Evolutionary conservation across 2,329 filamentous ascomycete species (phyloP).

Genomic region (Phialocephala sp.): DNA sequence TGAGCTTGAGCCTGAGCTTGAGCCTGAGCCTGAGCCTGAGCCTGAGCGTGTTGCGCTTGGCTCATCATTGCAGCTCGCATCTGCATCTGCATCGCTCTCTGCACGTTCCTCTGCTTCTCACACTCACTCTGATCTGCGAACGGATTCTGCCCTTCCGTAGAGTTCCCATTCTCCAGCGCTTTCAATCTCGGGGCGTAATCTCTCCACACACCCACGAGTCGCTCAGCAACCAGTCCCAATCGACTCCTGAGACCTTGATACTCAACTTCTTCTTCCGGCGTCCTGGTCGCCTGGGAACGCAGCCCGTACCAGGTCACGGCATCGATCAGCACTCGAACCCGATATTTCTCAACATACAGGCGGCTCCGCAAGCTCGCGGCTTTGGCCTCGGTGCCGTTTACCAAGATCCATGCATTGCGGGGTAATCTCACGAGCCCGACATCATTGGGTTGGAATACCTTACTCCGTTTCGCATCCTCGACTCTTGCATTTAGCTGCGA

Average conservation of each 20-base stretch:
- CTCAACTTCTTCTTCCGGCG: slow-evolving; percentile 19
- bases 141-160: not conserved
- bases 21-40: not conserved
- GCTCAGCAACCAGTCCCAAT: slow-evolving; percentile 28
- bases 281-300: not conserved
- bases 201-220: slow-evolving; percentile 26
- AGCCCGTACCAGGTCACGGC: slow-evolving; percentile 23
- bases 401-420: slow-evolving; percentile 21
- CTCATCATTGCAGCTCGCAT: not conserved
- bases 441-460: slow-evolving; percentile 29
- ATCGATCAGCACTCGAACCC: slow-evolving; percentile 29
- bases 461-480: slow-evolving; percentile 21
- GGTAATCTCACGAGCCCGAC: slow-evolving; percentile 27
- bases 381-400: slow-evolving; percentile 19
- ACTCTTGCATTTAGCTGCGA: slow-evolving; percentile 15
- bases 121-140: not conserved
- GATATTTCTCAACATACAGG: slow-evolving; percentile 30
- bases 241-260: slow-evolving; percentile 15
- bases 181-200: slow-evolving; percentile 28
- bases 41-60: slow-evolving; percentile 6
- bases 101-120: not conserved
- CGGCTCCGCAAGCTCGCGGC: slow-evolving; percentile 22
- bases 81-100: slow-evolving; percentile 8
- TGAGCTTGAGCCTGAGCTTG: not conserved
- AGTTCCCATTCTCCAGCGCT: slow-evolving; percentile 6